Evolutionary conservation across 257 asterid species (phyloP).

Genomic region (Osmanthus fragrans): DNA sequence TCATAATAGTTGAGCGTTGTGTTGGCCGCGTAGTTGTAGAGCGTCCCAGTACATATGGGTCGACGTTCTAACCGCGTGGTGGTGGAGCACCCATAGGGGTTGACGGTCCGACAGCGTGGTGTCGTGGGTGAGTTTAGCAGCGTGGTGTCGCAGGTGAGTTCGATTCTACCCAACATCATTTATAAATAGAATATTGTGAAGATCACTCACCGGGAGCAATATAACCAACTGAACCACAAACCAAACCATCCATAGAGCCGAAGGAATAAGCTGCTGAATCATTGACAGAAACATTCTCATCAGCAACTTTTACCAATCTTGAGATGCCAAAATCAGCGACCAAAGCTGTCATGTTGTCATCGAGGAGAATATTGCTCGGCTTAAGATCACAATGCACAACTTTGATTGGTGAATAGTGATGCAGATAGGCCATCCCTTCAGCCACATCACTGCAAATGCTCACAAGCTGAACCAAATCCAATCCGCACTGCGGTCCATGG

Average conservation of each 20-base stretch:
- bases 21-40: no score
- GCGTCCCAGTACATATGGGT: no score
- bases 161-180: no score
- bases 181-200: neutral
- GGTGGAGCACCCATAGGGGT: no score
- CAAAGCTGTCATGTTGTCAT: conserved; percentile 64
- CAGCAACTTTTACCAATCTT: conserved; percentile 48
- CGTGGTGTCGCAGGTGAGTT: no score
- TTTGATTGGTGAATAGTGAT: conserved; percentile 65
- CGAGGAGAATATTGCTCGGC: conserved; percentile 87
- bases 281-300: conserved; percentile 23
- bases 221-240: conserved; percentile 83
- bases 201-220: conserved; percentile 72
- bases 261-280: conserved; percentile 49
- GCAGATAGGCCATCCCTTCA: conserved; percentile 77
- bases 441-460: conserved; percentile 76
- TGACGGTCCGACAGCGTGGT: no score
- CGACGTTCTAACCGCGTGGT: no score
- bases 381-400: conserved; percentile 86
- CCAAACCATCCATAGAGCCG: conserved; percentile 63
- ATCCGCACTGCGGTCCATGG: conserved; percentile 25
- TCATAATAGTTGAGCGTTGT: no score
- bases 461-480: conserved; percentile 51
- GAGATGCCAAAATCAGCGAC: conserved; percentile 84
- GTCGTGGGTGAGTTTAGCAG: no score